These are phyloP conservation scores for Atkinsonella hypoxylon DNA, from an alignment of 2,329 filamentous ascomycete species.

Conservation along the genomic window DNA sequence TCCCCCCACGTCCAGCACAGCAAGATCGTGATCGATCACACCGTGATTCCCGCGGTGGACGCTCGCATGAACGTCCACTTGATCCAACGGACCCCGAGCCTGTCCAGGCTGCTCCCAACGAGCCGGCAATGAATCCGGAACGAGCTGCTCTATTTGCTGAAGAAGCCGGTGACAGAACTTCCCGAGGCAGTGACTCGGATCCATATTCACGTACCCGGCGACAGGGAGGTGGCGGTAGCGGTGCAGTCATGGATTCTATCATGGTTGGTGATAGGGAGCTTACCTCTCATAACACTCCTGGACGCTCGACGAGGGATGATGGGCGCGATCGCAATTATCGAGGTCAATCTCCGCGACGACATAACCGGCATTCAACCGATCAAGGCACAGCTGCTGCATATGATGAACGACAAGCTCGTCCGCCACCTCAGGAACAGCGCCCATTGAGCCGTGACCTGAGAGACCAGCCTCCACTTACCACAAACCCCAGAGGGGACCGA, in stretches of 20 bases:
- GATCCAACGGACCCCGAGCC: constrained; percentile 19
- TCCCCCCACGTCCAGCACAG: constrained; percentile 25
- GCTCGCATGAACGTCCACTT: constrained; percentile 17
- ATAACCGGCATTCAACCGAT: constrained; percentile 20
- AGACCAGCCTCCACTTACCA: constrained; percentile 19
- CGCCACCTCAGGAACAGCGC: constrained; percentile 24
- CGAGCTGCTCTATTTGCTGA: constrained; percentile 37
- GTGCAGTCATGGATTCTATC: constrained; percentile 24
- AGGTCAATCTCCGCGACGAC: constrained; percentile 38
- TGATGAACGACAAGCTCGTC: constrained; percentile 36
- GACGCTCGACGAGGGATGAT: constrained; percentile 31
- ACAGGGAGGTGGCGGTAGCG: constrained; percentile 9
- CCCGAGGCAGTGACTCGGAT: constrained; percentile 19
- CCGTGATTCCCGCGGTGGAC: constrained; percentile 18
- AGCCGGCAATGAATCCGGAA: constrained; percentile 43
- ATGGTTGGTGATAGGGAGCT: constrained; percentile 28
- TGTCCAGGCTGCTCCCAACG: constrained; percentile 19
- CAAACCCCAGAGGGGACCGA: constrained; percentile 21
- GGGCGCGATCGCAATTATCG: constrained; percentile 28
- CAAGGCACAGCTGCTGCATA: constrained; percentile 23
- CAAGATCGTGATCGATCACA: constrained; percentile 30
- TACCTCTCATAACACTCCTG: constrained; percentile 15
- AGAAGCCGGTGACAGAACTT: constrained; percentile 17
- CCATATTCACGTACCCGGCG: constrained; percentile 17
- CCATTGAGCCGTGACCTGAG: constrained; percentile 18